Evolutionary conservation across 371 early-diverging fungal genomes (phyloP).

Genomic region (Umbelopsis sp.): DNA sequence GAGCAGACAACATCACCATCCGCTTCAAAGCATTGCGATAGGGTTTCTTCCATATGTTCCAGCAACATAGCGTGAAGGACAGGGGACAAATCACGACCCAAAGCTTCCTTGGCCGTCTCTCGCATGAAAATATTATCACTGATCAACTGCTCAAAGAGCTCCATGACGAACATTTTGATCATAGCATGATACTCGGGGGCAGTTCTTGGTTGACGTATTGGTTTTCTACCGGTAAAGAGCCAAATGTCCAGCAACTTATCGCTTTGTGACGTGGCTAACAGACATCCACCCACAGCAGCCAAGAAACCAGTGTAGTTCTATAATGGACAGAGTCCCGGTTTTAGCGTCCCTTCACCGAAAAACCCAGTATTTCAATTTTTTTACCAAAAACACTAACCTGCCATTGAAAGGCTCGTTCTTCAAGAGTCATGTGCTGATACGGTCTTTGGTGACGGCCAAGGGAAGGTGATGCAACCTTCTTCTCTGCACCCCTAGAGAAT

Average conservation of each 20-base stretch:
- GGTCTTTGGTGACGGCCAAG: conserved; percentile 11
- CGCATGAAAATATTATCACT: conserved; percentile 82
- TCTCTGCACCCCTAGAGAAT: not conserved
- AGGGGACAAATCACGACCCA: conserved; percentile 80
- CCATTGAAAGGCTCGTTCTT: conserved; percentile 5
- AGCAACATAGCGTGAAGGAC: conserved; percentile 79
- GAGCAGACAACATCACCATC: conserved; percentile 70
- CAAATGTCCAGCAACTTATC: conserved; percentile 17
- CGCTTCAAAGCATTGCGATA: conserved; percentile 68
- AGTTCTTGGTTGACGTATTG: conserved; percentile 15
- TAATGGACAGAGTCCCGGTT: conserved; percentile 51
- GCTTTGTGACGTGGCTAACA: conserved; percentile 22
- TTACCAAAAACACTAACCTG: not conserved
- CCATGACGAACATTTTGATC: conserved; percentile 77
- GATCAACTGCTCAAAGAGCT: conserved; percentile 80
- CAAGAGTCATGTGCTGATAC: conserved; percentile 17
- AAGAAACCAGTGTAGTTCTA: conserved; percentile 88
- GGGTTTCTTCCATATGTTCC: conserved; percentile 67
- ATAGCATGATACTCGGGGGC: conserved; percentile 38
- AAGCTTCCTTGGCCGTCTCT: conserved; percentile 86
- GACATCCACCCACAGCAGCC: conserved; percentile 79
- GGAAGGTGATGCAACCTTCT: not conserved
- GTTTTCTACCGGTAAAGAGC: conserved; percentile 18
- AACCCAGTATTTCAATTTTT: too few species aligned
- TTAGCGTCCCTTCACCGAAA: too few species aligned